phyloP scores from a whole-genome alignment of 257 asterid species.

The Solanum rostratum region DNA sequence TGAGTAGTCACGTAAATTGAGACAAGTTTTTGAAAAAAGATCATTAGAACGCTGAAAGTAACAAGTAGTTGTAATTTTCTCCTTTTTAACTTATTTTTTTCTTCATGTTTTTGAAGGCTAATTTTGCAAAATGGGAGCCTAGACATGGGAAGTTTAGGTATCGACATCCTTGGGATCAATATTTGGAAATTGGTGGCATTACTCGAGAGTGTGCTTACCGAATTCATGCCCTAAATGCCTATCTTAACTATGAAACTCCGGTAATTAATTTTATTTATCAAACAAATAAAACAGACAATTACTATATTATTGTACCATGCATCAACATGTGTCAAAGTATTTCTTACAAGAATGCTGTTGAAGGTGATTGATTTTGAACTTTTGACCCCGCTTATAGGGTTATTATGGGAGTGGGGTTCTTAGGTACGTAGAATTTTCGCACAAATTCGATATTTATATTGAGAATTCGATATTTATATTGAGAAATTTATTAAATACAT shows the following conservation, averaged over 20 bases:
- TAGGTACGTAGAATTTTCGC: too few relatives aligned
- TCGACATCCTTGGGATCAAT: constrained; percentile 58
- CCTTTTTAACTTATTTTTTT: not conserved
- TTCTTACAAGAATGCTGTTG: too few relatives aligned
- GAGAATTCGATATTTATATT: too few relatives aligned
- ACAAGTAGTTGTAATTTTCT: not conserved
- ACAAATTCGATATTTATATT: too few relatives aligned
- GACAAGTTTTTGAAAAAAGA: not conserved
- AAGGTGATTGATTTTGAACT: not conserved
- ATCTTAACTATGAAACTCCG: constrained; percentile 31
- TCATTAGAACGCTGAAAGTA: not conserved
- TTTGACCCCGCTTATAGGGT: not conserved
- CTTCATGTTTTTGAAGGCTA: constrained; percentile 22
- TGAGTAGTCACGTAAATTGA: constrained; percentile 7
- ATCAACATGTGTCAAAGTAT: not conserved
- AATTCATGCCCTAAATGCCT: constrained; percentile 39
- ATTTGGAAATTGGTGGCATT: constrained; percentile 40
- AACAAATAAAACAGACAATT: not conserved
- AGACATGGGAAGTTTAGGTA: constrained; percentile 55
- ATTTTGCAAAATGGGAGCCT: constrained; percentile 70
- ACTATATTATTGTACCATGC: not conserved
- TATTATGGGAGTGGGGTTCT: too few relatives aligned
- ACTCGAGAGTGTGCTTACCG: constrained; percentile 44
- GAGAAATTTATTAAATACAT: too few relatives aligned
- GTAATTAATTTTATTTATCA: constrained; percentile 7